Evolutionary conservation across 2,329 filamentous ascomycete genomes (phyloP).

Genomic region (Penicillium sp.): DNA sequence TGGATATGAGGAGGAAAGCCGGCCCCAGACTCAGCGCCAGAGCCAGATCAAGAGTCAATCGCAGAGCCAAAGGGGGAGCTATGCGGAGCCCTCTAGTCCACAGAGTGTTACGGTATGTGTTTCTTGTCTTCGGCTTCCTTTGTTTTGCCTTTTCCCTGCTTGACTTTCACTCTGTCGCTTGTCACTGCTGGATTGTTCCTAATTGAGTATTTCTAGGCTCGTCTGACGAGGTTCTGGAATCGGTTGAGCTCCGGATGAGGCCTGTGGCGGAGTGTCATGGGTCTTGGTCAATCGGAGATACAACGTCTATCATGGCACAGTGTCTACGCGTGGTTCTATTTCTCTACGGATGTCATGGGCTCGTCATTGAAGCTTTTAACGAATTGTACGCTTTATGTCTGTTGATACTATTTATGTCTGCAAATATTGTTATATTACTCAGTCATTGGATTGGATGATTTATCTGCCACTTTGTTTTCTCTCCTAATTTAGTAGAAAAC

Average conservation of each 20-base stretch:
- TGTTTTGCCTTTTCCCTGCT: background rate
- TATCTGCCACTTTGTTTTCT: background rate
- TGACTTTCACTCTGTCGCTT: background rate
- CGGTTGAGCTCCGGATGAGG: conserved; percentile 18
- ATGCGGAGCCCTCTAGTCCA: conserved; percentile 19
- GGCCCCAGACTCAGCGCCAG: background rate
- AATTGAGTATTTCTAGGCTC: conserved; percentile 12
- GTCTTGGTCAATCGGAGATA: background rate
- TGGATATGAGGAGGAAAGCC: conserved; percentile 24
- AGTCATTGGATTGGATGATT: background rate
- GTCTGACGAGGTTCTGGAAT: conserved; percentile 23
- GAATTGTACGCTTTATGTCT: conserved; percentile 24
- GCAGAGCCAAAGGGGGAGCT: conserved; percentile 6
- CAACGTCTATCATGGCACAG: background rate
- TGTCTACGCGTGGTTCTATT: background rate
- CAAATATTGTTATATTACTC: conserved; percentile 8
- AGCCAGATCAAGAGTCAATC: background rate
- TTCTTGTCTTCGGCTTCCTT: background rate
- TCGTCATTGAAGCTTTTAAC: conserved; percentile 13
- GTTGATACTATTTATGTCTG: conserved; percentile 14
- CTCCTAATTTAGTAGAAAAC: background rate
- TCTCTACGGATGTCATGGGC: background rate
- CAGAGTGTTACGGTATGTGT: conserved; percentile 30
- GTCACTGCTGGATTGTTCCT: background rate
- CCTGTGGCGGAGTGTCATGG: background rate